These are phyloP conservation scores for Pisolithus microcarpus DNA, from an alignment of 768 basidiomycete species.

Conservation along the genomic window DNA sequence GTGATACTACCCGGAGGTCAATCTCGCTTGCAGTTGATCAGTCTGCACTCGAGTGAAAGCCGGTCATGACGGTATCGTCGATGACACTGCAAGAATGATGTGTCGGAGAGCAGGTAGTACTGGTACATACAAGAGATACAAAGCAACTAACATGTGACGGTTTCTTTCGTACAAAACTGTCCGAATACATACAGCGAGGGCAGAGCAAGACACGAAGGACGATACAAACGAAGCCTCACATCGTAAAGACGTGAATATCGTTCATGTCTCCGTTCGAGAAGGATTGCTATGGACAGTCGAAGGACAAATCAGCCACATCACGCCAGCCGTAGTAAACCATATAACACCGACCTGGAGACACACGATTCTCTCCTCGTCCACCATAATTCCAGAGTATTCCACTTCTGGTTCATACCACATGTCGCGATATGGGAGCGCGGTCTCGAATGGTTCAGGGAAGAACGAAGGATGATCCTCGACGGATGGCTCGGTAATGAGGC, in stretches of 20 bases:
- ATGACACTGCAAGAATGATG: no score
- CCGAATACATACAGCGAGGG: no score
- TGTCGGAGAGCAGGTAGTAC: no score
- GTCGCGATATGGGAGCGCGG: constrained; percentile 26
- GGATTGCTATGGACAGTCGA: constrained; percentile 15
- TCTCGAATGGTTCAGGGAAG: constrained; percentile 22
- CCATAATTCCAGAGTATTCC: constrained; percentile 35
- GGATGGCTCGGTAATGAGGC: constrained; percentile 9
- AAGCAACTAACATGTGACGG: no score
- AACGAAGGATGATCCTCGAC: constrained; percentile 10
- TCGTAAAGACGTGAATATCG: constrained; percentile 28
- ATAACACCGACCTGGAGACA: constrained; percentile 32
- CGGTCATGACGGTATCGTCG: no score
- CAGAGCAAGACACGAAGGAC: no score
- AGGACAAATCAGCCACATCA: not conserved
- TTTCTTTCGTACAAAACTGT: no score
- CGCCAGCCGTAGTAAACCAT: not conserved
- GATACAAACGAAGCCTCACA: constrained; percentile 12
- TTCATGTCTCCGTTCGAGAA: constrained; percentile 26
- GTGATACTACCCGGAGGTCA: no score
- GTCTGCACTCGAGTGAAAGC: no score
- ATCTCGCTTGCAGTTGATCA: no score
- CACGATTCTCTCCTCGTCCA: constrained; percentile 36
- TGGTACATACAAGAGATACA: no score
- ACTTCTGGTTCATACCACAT: constrained; percentile 15